A percentile compares a stretch with the other conserved stretches of the same genome.
phyloP scores from a whole-genome alignment of 1,139 yeast genomes.

The Suhomyces anneliseae region DNA sequence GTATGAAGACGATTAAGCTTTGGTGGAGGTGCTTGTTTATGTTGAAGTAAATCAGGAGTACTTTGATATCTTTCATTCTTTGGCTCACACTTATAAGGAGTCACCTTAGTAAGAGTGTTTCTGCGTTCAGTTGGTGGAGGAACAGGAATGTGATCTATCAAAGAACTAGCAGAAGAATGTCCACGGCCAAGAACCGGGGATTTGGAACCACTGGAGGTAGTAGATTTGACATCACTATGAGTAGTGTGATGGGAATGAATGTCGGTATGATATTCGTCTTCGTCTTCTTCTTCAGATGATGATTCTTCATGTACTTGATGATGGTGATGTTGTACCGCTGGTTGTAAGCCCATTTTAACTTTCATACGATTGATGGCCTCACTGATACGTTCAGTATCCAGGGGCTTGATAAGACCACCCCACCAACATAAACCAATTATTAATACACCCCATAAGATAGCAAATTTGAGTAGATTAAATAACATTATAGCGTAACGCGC shows the following conservation, averaged over 20 bases:
- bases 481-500: constrained; percentile 20
- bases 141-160: constrained; percentile 2
- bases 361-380: constrained; percentile 10
- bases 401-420: constrained; percentile 28
- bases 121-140: constrained; percentile 17
- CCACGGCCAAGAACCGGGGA: constrained; percentile 1
- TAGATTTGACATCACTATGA: constrained; percentile 2
- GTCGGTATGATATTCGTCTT: constrained; percentile 1
- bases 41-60: constrained; percentile 18
- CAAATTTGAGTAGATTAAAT: constrained; percentile 25
- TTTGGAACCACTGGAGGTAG: not conserved
- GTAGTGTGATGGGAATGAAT: not conserved
- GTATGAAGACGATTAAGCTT: constrained; percentile 15
- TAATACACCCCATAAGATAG: constrained; percentile 26
- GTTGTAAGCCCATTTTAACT: constrained; percentile 9
- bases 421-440: constrained; percentile 32
- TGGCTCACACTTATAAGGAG: constrained; percentile 23
- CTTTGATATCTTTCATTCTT: constrained; percentile 15
- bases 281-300: constrained; percentile 5
- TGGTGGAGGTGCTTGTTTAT: constrained; percentile 9
- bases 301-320: constrained; percentile 3
- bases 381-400: constrained; percentile 19
- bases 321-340: not conserved
- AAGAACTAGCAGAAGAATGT: constrained; percentile 1
- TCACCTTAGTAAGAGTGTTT: constrained; percentile 23